phyloP scores from a whole-genome alignment of 768 basidiomycete genomes.

The Tylopilus intermedius region DNA sequence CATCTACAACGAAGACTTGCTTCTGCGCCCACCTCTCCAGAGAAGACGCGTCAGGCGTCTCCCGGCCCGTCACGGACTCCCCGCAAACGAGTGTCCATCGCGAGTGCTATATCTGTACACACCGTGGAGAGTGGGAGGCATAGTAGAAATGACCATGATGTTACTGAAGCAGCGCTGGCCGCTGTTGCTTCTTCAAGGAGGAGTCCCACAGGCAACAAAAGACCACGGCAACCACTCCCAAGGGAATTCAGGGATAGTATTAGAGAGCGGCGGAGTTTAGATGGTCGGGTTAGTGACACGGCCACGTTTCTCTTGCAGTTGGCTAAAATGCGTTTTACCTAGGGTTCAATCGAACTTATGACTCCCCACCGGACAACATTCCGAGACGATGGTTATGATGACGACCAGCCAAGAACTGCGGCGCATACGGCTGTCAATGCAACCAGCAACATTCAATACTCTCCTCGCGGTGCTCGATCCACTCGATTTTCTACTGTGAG shows the following conservation, averaged over 20 bases:
- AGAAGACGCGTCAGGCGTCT: slow-evolving; percentile 34
- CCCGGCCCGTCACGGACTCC: slow-evolving; percentile 39
- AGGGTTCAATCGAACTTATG: slow-evolving; percentile 35
- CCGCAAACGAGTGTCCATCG: slow-evolving; percentile 40
- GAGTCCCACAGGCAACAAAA: slow-evolving; percentile 43
- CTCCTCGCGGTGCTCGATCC: slow-evolving; percentile 29
- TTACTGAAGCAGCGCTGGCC: slow-evolving; percentile 55
- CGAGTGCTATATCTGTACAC: slow-evolving; percentile 28
- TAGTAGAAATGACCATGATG: slow-evolving; percentile 29
- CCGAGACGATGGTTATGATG: slow-evolving; percentile 21
- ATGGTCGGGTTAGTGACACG: slow-evolving; percentile 37
- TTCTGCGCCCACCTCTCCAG: slow-evolving; percentile 47
- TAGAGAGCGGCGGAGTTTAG: slow-evolving; percentile 32
- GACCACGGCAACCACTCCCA: slow-evolving; percentile 47
- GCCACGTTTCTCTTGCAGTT: background rate
- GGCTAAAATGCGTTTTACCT: slow-evolving; percentile 2
- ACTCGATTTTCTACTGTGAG: slow-evolving; percentile 44
- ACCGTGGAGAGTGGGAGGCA: slow-evolving; percentile 22
- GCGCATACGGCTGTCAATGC: slow-evolving; percentile 19
- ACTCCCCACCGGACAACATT: slow-evolving; percentile 34
- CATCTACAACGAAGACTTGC: slow-evolving; percentile 38
- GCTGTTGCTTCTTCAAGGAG: slow-evolving; percentile 55
- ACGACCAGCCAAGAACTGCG: slow-evolving; percentile 21
- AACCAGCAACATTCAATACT: slow-evolving; percentile 22
- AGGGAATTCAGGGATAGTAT: slow-evolving; percentile 39